phyloP scores from a whole-genome alignment of 768 basidiomycete genomes.

The Myochromella boudieri region DNA sequence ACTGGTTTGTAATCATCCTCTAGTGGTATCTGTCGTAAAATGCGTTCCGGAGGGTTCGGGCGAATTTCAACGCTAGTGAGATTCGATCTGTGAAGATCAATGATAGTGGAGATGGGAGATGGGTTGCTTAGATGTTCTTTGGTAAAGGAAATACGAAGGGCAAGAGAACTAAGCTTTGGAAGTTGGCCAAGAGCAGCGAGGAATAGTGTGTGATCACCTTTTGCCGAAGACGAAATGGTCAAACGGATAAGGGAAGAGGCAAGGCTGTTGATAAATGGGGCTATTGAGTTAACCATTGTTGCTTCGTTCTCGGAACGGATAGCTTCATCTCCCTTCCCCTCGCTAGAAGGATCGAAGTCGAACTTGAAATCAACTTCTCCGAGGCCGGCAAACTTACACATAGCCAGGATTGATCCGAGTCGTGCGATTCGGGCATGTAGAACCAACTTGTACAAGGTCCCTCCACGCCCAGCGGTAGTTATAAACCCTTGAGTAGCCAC shows the following conservation, averaged over 20 bases:
- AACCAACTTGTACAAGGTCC: conserved; percentile 31
- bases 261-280: conserved; percentile 32
- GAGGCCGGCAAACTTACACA: conserved; percentile 29
- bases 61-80: conserved; percentile 24
- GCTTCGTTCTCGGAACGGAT: conserved; percentile 2
- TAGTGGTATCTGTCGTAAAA: too few relatives aligned
- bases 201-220: conserved; percentile 31
- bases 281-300: conserved; percentile 23
- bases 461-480: conserved; percentile 25
- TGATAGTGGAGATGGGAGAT: conserved; percentile 19
- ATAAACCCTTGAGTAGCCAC: conserved; percentile 28
- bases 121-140: conserved; percentile 23
- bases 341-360: conserved; percentile 24
- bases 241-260: conserved; percentile 26
- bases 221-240: conserved; percentile 29
- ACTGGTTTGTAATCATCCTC: too few relatives aligned
- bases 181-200: conserved; percentile 28
- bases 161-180: conserved; percentile 23
- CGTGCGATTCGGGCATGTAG: conserved; percentile 31
- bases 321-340: neutral
- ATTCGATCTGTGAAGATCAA: conserved; percentile 18
- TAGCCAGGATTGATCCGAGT: conserved; percentile 27
- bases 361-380: conserved; percentile 33
- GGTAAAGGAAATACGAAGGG: conserved; percentile 22
- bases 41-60: neutral